A percentile compares a stretch with the other conserved stretches of the same genome.
These are phyloP conservation scores for Neurospora terricola DNA, from an alignment of 495 filamentous ascomycete species.

Conservation along the genomic window DNA sequence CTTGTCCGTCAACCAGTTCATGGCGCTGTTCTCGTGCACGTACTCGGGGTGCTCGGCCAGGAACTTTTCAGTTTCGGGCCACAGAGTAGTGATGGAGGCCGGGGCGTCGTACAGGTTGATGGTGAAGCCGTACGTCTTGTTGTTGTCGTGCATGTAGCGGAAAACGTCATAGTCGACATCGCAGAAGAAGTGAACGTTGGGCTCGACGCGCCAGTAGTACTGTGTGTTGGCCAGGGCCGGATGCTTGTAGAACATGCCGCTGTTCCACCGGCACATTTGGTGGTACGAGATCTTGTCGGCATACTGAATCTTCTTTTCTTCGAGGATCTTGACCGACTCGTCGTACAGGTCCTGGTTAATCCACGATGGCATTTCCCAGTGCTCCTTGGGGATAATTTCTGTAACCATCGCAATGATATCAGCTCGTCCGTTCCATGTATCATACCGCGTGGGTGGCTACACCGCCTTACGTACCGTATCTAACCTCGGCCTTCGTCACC, in stretches of 20 bases:
- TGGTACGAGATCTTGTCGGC: conserved; percentile 83
- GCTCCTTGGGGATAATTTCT: conserved; percentile 84
- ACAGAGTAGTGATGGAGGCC: conserved; percentile 74
- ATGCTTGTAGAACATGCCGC: conserved; percentile 94
- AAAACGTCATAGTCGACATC: conserved; percentile 98
- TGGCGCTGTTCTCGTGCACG: conserved; percentile 72
- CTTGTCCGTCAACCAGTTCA: conserved; percentile 77
- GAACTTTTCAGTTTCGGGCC: conserved; percentile 91
- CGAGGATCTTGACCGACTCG: conserved; percentile 74
- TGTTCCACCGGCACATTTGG: conserved; percentile 99
- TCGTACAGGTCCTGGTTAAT: conserved; percentile 79
- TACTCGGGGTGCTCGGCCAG: conserved; percentile 75
- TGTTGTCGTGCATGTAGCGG: conserved; percentile 92
- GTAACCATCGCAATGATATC: conserved; percentile 10
- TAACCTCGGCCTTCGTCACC: conserved; percentile 72
- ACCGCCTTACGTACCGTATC: conserved; percentile 54
- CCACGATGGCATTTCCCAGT: conserved; percentile 89
- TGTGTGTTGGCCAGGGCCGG: conserved; percentile 69
- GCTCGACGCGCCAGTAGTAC: conserved; percentile 99
- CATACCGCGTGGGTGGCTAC: not conserved
- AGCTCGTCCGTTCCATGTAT: not conserved
- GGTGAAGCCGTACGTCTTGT: conserved; percentile 98
- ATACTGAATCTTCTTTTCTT: conserved; percentile 84
- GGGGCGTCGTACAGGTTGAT: conserved; percentile 95
- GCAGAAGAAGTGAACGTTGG: conserved; percentile 99